Evolutionary conservation across 2,329 filamentous ascomycete genomes (phyloP), one percentile per base, ranked within the genome.

Genomic region (Fonsecaea pedrosoi): DNA sequence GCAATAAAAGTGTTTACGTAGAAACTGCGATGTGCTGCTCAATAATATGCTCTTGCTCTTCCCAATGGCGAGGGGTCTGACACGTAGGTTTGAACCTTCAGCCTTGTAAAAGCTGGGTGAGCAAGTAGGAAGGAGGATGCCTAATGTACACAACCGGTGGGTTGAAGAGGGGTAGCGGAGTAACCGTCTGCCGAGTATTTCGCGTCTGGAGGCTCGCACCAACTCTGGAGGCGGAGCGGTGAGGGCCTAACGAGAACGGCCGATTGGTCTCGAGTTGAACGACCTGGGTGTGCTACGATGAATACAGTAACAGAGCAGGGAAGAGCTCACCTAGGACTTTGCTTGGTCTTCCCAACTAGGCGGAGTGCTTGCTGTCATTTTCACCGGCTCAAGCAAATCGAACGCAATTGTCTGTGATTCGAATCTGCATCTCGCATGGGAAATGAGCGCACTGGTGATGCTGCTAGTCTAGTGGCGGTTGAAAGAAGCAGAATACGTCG

Each of bases 121-220:
- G n/a, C 42, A 48, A 45, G 42, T 18, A 48, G n/a, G 18, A 48
- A 48, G 42, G 42, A 48, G n/a, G 10, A 48, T 48, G 42, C 1
- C 10, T 48, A 4, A 48, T 48, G 42, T 48, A 48, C 42, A 48
- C 42, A 21, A 48, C 25, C 7, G 2, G 3, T 12, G 45, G 45
- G 21, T 50, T 10, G 45, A 30, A 25, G 45, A 50, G 45, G 45
- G 45, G 45, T 50, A 50, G 12, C 45, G 45, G 45, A 50, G 18
- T 25, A 12, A 25, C 3, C 8, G 45, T 8, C 45, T 12, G 45
- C 45, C 45, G 45, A 50, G 45, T 50, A 8, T 21, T 18, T 4
- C 18, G 7, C 4, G 45, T 45, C 45, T 50, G 45, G 45, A 12
- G 45, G 13, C 45, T 25, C 3, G 21, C 21, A 25, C 45, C 18